Conservation (phyloP, 1,139 yeast species). For the Candida tropicalis region DNA sequence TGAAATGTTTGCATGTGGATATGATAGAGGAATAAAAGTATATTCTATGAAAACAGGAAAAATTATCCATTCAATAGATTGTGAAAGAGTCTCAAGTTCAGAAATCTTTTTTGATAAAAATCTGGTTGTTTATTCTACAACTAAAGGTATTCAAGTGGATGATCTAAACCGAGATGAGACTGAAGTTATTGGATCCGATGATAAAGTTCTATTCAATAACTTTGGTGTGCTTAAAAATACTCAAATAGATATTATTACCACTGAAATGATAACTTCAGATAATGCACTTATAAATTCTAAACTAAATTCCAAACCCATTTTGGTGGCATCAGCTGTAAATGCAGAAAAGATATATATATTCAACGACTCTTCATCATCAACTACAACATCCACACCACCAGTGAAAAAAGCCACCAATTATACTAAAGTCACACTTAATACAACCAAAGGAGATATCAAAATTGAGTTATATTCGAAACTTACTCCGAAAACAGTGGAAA, state of each 20-base stretch:
- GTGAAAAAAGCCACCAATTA: constrained; percentile 1
- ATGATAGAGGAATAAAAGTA: background rate
- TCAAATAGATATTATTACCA: constrained; percentile 11
- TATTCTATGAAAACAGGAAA: constrained; percentile 6
- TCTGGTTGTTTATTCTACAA: constrained; percentile 11
- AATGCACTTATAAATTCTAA: constrained; percentile 38
- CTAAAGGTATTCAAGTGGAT: background rate
- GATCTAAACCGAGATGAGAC: background rate
- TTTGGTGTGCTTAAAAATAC: background rate
- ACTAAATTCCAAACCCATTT: constrained; percentile 29
- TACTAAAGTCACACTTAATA: constrained; percentile 35
- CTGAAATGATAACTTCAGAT: constrained; percentile 40
- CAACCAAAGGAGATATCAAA: constrained; percentile 49
- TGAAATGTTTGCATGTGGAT: constrained; percentile 6
- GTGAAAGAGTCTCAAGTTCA: constrained; percentile 4
- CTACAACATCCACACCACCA: background rate
- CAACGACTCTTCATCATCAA: constrained; percentile 18
- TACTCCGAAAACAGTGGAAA: constrained; percentile 48
- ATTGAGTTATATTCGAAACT: constrained; percentile 35
- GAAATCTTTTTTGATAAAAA: constrained; percentile 10
- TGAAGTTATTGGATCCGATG: background rate
- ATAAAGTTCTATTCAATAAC: background rate
- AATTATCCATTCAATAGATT: constrained; percentile 6
- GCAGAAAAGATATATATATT: constrained; percentile 30
- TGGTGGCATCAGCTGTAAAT: constrained; percentile 32